A percentile compares a stretch with the other conserved stretches of the same genome.
Evolutionary conservation across 179 eudicot species (phyloP).

Genomic region (Amaranthus tricolor): DNA sequence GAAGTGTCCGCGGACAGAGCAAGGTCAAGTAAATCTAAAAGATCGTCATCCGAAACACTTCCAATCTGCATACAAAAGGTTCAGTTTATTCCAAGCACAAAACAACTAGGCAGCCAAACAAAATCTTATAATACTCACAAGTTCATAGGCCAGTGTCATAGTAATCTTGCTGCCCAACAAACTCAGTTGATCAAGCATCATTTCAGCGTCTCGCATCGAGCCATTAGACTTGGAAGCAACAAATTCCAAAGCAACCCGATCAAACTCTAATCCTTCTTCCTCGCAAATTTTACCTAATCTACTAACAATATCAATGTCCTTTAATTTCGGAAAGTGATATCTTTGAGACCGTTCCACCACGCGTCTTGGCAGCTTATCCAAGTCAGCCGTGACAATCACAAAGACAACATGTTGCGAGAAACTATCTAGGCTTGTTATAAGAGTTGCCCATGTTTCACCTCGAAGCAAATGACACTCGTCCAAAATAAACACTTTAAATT

Average conservation of each 20-base stretch:
- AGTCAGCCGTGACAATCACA: constrained; percentile 76
- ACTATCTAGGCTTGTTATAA: constrained; percentile 51
- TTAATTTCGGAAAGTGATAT: constrained; percentile 70
- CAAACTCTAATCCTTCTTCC: constrained; percentile 81
- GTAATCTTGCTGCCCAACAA: constrained; percentile 79
- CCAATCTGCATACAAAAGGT: constrained; percentile 59
- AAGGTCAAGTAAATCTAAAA: constrained; percentile 69
- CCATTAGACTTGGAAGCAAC: constrained; percentile 82
- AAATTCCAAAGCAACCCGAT: constrained; percentile 70
- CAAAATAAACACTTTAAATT: constrained; percentile 73
- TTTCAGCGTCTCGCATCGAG: constrained; percentile 90
- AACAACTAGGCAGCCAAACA: not conserved
- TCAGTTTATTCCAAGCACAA: constrained; percentile 12
- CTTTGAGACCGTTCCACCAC: constrained; percentile 59
- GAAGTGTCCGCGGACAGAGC: constrained; percentile 90
- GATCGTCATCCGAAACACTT: constrained; percentile 84
- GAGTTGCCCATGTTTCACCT: constrained; percentile 63
- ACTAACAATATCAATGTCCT: constrained; percentile 53
- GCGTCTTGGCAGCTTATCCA: constrained; percentile 69
- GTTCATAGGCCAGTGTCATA: constrained; percentile 62
- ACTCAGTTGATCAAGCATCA: constrained; percentile 96
- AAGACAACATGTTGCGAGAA: constrained; percentile 67
- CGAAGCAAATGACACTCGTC: constrained; percentile 89
- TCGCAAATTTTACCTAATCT: constrained; percentile 60
- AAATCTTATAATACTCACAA: constrained; percentile 48